These are phyloP conservation scores for Lizonia empirigonia DNA, from an alignment of 2,329 filamentous ascomycete species.

Conservation along the genomic window DNA sequence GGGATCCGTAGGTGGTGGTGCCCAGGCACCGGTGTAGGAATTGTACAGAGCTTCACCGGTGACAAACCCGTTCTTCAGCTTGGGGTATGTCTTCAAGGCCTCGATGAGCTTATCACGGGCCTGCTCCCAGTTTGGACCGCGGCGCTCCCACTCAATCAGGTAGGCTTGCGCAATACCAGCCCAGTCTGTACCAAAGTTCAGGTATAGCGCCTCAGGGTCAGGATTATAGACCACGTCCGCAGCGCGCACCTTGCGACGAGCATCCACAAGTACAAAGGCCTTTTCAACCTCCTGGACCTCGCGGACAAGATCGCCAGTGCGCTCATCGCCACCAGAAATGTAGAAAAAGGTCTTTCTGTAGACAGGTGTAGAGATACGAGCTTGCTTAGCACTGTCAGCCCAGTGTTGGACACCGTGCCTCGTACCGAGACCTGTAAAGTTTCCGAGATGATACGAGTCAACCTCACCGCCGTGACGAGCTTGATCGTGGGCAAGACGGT, in stretches of 20 bases:
- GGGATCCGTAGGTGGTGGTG: constrained; percentile 60
- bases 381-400: constrained; percentile 66
- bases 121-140: constrained; percentile 60
- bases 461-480: constrained; percentile 66
- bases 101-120: constrained; percentile 57
- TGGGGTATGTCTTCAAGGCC: constrained; percentile 58
- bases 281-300: constrained; percentile 60
- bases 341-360: constrained; percentile 65
- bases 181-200: constrained; percentile 66
- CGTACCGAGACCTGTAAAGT: constrained; percentile 65
- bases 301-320: constrained; percentile 60
- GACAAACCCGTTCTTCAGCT: constrained; percentile 64
- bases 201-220: constrained; percentile 51
- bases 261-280: constrained; percentile 61
- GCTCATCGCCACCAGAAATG: constrained; percentile 61
- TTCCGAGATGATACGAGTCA: constrained; percentile 65
- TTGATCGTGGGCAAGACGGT: constrained; percentile 63
- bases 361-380: constrained; percentile 63
- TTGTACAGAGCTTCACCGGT: constrained; percentile 62
- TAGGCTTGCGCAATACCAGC: constrained; percentile 62
- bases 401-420: constrained; percentile 68
- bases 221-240: constrained; percentile 57
- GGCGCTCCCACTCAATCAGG: constrained; percentile 66
- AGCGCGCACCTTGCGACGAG: constrained; percentile 63
- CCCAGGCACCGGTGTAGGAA: constrained; percentile 56